Conservation (phyloP, 768 basidiomycete species). For the Lentinula detonsa region DNA sequence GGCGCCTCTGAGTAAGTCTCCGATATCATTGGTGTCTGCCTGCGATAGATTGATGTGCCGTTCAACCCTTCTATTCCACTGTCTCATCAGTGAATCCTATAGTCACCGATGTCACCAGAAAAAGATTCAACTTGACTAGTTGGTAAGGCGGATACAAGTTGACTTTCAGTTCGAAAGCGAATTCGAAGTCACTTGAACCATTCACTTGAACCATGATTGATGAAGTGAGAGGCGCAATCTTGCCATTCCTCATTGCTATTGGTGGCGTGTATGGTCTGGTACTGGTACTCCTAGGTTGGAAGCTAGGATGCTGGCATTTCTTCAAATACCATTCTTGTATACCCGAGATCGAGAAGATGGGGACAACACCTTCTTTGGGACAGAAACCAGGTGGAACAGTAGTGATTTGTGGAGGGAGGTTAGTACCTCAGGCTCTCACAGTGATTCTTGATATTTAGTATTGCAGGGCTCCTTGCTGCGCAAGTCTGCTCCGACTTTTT, state of each 20-base stretch:
- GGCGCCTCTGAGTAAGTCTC: too few species aligned
- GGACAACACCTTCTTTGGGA: neutral
- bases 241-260: neutral
- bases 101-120: too few species aligned
- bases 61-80: too few species aligned
- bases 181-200: too few species aligned
- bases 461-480: slow-evolving; percentile 19
- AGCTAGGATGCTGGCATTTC: neutral
- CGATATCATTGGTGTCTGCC: too few species aligned
- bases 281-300: neutral
- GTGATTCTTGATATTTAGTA: slow-evolving; percentile 6
- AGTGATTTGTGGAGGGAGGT: slow-evolving; percentile 20
- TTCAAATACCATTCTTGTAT: neutral
- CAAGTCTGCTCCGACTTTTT: slow-evolving; percentile 21
- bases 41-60: too few species aligned
- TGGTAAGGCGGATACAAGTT: too few species aligned
- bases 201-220: too few species aligned
- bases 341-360: neutral
- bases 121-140: too few species aligned
- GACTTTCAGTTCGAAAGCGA: too few species aligned
- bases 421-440: neutral
- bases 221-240: too few species aligned
- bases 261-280: neutral
- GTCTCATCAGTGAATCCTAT: too few species aligned
- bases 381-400: slow-evolving; percentile 15